Base-by-base conservation (phyloP, 805 yeast species). In the Candida chauliodis region DNA sequence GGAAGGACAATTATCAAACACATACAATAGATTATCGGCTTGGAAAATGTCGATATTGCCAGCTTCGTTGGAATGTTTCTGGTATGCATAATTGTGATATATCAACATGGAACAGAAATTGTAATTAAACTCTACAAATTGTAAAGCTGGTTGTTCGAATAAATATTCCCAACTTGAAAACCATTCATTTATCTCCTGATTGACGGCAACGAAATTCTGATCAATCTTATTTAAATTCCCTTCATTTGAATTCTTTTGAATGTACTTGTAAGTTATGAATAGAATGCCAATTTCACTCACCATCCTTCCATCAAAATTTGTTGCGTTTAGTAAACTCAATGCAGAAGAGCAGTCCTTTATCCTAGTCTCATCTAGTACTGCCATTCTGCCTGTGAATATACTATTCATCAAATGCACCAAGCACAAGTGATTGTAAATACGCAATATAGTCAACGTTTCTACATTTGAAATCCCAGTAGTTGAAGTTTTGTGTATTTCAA, bases 271-370 rank as follows among this genome's bases (percentile, higher is more conserved):
- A 0, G 80, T 66, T 9, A 78, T 68, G 13, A 75, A 55, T 38
- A 81, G 76, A 8, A 83, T 66, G 14, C 79, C 74, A 36, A 83
- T 77, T 56, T 85, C 95, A 28, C 88, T 81, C 6, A 84, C 81
- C 78, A 85, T 82, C 42, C 93, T 61, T n/a, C 85, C 87, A 53
- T 85, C 95, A 54, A 84, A 85, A 51, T 83, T 82, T 5, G 89
- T 81, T 2, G 89, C 76, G 24, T 75, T 65, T 4, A 79, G 66
- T 26, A 77, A 57, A 27, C 78, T 76, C 34, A 81, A 59, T 1
- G 82, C 73, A 15, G 76, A 69, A 8, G 78, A 68, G 43, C 86
- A 78, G 42, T 76, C 73, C 41, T 76, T 78, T 30, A 81, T 55
- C 27, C 87, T 62, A 17, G 73, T 63, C 42, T 74, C 79, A 51